A percentile compares a stretch with the other conserved stretches of the same genome.
These are phyloP conservation scores for Naganishia friedmannii DNA, from an alignment of 768 basidiomycete species.

Conservation along the genomic window DNA sequence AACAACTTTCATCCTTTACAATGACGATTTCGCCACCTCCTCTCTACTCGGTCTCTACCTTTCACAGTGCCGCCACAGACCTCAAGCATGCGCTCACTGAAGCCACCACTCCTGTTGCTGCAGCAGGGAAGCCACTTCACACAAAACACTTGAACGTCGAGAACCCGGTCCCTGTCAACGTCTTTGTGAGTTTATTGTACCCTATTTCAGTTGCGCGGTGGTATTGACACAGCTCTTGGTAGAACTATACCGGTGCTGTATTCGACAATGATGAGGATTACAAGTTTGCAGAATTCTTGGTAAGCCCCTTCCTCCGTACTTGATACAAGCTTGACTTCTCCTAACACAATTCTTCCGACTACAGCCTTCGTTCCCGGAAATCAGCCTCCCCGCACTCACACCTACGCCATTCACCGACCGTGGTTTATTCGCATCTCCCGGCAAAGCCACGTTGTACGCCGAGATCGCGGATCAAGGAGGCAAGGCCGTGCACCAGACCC, in stretches of 20 bases:
- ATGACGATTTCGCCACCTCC: slow-evolving; percentile 34
- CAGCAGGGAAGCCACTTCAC: too few relatives aligned
- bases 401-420: slow-evolving; percentile 37
- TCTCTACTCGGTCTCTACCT: slow-evolving; percentile 20
- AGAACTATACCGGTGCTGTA: slow-evolving; percentile 32
- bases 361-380: slow-evolving; percentile 33
- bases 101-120: neutral
- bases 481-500: slow-evolving; percentile 41
- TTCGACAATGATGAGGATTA: slow-evolving; percentile 32
- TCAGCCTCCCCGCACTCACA: slow-evolving; percentile 24
- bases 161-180: slow-evolving; percentile 29
- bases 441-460: slow-evolving; percentile 39
- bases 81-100: slow-evolving; percentile 22
- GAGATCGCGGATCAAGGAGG: slow-evolving; percentile 46
- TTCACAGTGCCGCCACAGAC: slow-evolving; percentile 7
- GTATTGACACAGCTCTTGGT: neutral
- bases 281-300: slow-evolving; percentile 28
- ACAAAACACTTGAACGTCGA: slow-evolving; percentile 25
- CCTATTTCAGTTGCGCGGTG: neutral
- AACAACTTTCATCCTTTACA: neutral
- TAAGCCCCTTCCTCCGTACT: neutral
- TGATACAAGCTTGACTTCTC: neutral
- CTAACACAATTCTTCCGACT: neutral
- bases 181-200: slow-evolving; percentile 24
- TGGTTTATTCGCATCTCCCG: slow-evolving; percentile 43